Conservation (phyloP, 1,139 yeast species). For the Suhomyces anneliseae region DNA sequence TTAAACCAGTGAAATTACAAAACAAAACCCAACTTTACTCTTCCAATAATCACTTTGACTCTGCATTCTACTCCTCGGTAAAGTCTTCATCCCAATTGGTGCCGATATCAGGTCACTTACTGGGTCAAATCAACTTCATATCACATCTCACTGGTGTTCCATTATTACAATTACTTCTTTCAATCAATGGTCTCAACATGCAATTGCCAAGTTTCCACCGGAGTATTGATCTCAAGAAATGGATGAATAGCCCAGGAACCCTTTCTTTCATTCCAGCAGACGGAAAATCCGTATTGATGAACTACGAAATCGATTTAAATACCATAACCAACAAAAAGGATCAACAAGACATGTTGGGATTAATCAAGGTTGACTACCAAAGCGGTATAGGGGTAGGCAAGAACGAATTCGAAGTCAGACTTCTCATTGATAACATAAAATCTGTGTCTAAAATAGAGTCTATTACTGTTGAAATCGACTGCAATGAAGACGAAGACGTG, state of each 20-base stretch:
- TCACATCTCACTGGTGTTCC: slow-evolving; percentile 79
- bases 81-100: slow-evolving; percentile 22
- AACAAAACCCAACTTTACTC: slow-evolving; percentile 8
- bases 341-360: slow-evolving; percentile 43
- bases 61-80: slow-evolving; percentile 21
- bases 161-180: slow-evolving; percentile 56
- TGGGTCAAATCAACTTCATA: slow-evolving; percentile 63
- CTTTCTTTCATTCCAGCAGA: slow-evolving; percentile 86
- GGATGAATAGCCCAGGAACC: slow-evolving; percentile 41
- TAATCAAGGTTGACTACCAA: slow-evolving; percentile 59
- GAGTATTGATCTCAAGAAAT: slow-evolving; percentile 51
- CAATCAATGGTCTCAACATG: slow-evolving; percentile 42
- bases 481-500: slow-evolving; percentile 22
- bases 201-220: slow-evolving; percentile 59
- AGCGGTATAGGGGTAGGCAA: slow-evolving; percentile 59
- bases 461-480: slow-evolving; percentile 51
- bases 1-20: slow-evolving; percentile 22
- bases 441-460: slow-evolving; percentile 58
- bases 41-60: slow-evolving; percentile 16
- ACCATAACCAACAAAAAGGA: slow-evolving; percentile 19
- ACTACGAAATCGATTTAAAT: slow-evolving; percentile 59
- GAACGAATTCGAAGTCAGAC: slow-evolving; percentile 75
- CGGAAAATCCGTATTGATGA: slow-evolving; percentile 65
- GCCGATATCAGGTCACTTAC: slow-evolving; percentile 58
- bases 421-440: slow-evolving; percentile 53